Percentiles rank a stretch among this genome's conserved stretches.
Evolutionary conservation across 345 rosid genomes (phyloP).

Genomic region (Camelina laxa): DNA sequence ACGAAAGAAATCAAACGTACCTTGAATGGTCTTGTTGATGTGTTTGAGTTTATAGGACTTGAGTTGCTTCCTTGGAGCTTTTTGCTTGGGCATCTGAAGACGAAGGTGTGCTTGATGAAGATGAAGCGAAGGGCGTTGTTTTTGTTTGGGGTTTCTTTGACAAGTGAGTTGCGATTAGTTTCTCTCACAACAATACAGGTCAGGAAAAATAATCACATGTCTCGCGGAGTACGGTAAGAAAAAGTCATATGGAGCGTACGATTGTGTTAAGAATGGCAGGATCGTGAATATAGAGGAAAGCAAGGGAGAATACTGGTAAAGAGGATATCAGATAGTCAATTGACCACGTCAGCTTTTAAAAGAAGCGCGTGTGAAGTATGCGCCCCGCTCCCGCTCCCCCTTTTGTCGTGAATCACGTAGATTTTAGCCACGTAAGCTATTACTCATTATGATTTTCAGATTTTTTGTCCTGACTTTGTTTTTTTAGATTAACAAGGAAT

Average conservation of each 20-base stretch:
- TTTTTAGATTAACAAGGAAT: neutral
- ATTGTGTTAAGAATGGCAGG: constrained; percentile 19
- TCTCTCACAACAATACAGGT: neutral
- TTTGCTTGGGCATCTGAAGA: constrained; percentile 81
- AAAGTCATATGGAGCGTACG: constrained; percentile 12
- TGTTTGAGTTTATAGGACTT: constrained; percentile 75
- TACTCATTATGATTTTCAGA: constrained; percentile 21
- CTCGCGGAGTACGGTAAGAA: constrained; percentile 25
- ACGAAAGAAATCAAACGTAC: constrained; percentile 45
- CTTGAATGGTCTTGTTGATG: constrained; percentile 75
- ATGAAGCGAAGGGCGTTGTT: too few species aligned
- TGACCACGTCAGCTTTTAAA: constrained; percentile 41
- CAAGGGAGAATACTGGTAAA: neutral
- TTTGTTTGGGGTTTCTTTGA: too few species aligned
- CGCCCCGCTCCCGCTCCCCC: neutral
- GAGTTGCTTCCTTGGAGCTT: constrained; percentile 70
- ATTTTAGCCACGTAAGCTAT: constrained; percentile 34
- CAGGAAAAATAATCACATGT: constrained; percentile 13
- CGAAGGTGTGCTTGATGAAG: constrained; percentile 8
- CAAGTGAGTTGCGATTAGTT: constrained; percentile 4
- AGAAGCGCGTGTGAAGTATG: neutral
- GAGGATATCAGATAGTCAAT: constrained; percentile 23
- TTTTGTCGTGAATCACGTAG: constrained; percentile 9
- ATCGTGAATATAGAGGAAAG: constrained; percentile 17
- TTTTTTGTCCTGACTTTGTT: constrained; percentile 24